phyloP scores from a whole-genome alignment of 139 green algal genomes.

The Tetratostichococcus sp. region DNA sequence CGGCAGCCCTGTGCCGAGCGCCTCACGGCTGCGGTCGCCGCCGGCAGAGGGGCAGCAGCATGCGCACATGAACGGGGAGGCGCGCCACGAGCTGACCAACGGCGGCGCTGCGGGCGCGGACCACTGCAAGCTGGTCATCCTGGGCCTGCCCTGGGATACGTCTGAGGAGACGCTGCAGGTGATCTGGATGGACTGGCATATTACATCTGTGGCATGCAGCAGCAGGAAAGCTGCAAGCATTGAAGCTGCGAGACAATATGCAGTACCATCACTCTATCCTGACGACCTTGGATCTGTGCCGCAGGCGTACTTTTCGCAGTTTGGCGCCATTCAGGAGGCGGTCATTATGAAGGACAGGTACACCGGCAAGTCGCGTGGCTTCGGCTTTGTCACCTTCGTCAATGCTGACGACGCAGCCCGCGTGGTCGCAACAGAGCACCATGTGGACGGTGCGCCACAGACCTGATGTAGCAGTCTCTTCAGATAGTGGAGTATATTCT shows the following conservation, averaged over 20 bases:
- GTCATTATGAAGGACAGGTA: conserved; percentile 77
- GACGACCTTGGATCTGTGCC: neutral
- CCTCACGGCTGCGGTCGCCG: neutral
- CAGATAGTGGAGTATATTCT: no score
- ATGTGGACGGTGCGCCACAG: conserved; percentile 12
- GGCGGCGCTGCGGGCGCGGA: neutral
- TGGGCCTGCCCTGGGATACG: conserved; percentile 78
- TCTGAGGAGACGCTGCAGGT: conserved; percentile 55
- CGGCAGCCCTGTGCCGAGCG: neutral
- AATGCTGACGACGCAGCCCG: conserved; percentile 35
- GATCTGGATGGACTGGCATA: neutral
- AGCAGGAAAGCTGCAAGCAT: no score
- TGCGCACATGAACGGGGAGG: neutral
- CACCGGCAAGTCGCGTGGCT: conserved; percentile 44
- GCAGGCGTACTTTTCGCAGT: conserved; percentile 67
- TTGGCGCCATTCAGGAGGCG: conserved; percentile 47
- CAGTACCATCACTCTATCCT: no score
- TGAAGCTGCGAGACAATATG: no score
- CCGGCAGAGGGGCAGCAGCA: neutral
- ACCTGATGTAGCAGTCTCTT: neutral
- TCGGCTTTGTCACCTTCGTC: conserved; percentile 70
- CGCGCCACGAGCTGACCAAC: neutral
- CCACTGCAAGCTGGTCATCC: conserved; percentile 53
- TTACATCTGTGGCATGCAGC: no score
- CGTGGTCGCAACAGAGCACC: conserved; percentile 45